Base-by-base conservation (phyloP, 192 early-diverging fungal genomes). In the Lunasporangiospora selenospora region DNA sequence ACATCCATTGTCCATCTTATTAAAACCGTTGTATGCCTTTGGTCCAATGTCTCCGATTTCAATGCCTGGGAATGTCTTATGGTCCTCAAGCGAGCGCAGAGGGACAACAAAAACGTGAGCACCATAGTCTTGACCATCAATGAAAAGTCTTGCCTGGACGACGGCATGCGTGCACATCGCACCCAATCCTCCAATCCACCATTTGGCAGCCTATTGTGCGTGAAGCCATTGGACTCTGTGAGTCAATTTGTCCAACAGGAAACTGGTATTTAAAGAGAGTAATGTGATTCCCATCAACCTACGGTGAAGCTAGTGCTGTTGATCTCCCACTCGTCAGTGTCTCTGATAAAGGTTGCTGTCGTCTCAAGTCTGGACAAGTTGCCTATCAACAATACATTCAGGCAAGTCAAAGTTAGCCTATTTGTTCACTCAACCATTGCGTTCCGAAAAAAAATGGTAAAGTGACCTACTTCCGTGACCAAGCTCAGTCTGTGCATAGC, bases 321-420 rank as follows among this genome's bases (percentile, higher is more conserved):
- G 48, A 95, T 81, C 57, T 92, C 93, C 58, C 92, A 95, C 76
- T 95, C 90, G 55, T 94, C 86, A 4, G 91, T 93, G 61, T 89
- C 89, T 6, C 87, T 85, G 43, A 91, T 77, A 42, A 84, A 93
- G 0, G 91, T 93, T 39, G 92, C 92, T 0, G 90, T 92, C 12
- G 93, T 95, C 75, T 95, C 93, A 29, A 95, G 81, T 3, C 88
- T 89, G 78, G 91, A 88, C 18, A 95, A 83, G 45, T 95, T 95
- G 27, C 87, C 32, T 40, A 39, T 42, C 37, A 34, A 44, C 30
- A 45, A 19, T 6, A 63, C 12, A 64, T 39, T 60, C 61, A 1
- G 13, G 24, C 56, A 24, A 23, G 55, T 31, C 12, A 43, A 41
- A 41, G 40, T 13, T 73, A 79, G 2, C 75, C 75, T 24, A 77